A percentile compares a stretch with the other conserved stretches of the same genome.
Conservation (phyloP, 352 stramenopile species). For the Elongisporangium anandrum region DNA sequence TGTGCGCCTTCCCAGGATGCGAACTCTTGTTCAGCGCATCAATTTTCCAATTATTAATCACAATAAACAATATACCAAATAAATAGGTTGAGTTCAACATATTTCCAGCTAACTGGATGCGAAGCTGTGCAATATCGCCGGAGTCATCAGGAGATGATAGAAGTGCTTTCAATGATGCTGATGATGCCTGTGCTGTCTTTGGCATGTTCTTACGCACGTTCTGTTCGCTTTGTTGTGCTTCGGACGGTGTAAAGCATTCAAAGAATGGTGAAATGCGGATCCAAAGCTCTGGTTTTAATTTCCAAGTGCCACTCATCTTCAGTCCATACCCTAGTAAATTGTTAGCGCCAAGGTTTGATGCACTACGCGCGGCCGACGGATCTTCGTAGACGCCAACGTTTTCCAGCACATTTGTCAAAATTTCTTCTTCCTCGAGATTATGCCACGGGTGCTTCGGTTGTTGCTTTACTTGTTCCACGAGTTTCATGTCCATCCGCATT, state of each 20-base stretch:
- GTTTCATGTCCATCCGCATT: constrained; percentile 58
- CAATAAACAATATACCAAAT: constrained; percentile 30
- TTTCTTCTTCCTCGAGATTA: constrained; percentile 72
- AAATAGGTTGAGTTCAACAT: constrained; percentile 50
- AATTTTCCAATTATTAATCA: constrained; percentile 37
- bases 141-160: not conserved
- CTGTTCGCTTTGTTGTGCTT: constrained; percentile 70
- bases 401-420: constrained; percentile 62
- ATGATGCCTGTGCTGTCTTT: constrained; percentile 3
- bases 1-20: constrained; percentile 1
- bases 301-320: constrained; percentile 71
- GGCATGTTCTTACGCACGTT: constrained; percentile 48
- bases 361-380: constrained; percentile 7
- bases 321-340: constrained; percentile 42
- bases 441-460: constrained; percentile 41
- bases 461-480: constrained; percentile 76
- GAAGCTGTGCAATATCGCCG: not conserved
- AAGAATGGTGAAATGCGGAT: constrained; percentile 54
- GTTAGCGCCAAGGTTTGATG: constrained; percentile 4
- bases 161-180: not conserved
- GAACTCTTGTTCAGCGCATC: constrained; percentile 2
- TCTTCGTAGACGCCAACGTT: constrained; percentile 60
- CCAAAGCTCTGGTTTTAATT: constrained; percentile 54
- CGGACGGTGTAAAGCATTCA: constrained; percentile 71
- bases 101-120: not conserved